Base-by-base conservation (phyloP, 169 alveolate species). In the Toxoplasma gondii region DNA sequence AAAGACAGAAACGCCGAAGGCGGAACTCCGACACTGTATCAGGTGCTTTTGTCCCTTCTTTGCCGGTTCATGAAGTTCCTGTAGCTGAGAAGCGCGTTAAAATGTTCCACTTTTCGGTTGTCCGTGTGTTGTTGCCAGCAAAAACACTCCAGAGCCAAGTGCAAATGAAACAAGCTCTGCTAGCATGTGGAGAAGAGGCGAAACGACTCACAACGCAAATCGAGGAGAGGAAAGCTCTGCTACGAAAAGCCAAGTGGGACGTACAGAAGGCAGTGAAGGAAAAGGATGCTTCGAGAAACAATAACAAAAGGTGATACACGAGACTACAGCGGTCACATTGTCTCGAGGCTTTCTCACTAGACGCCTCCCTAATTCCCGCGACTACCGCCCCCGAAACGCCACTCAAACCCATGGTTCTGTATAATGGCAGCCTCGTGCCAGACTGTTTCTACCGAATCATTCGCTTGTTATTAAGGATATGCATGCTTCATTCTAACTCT, bases 191-290 rank as follows among this genome's bases (percentile, higher is more conserved):
- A n/a, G 90, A n/a, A 29, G 93, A 43, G 34, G 67, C 70, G 22
- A 87, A 64, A 83, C 84, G 91, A 44, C 82, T 95, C 31, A 83
- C 82, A 38, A 94, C 93, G 41, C 94, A 92, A 45, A 81, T 92
- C 39, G 91, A 88, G 54, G 96, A 88, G 86, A 84, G 95, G 58
- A 53, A 69, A 67, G 95, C 95, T 27, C 83, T 88, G 93, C 83
- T 95, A 29, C 84, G 93, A 70, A 91, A 88, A 87, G 84, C 96
- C 41, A 94, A 88, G 84, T 87, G 41, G 38, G 96, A 91, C 67
- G 69, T 90, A 24, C 88, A 82, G 44, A 88, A 83, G 36, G 95
- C 92, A 39, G 94, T 70, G 49, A 95, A 91, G 94, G 96, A 92
- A 69, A 53, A 58, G 43, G 94, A 84, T 10, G 82, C 45, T 1